These are phyloP conservation scores for Solanum clarkiae DNA, from an alignment of 257 asterid genomes.

Conservation along the genomic window DNA sequence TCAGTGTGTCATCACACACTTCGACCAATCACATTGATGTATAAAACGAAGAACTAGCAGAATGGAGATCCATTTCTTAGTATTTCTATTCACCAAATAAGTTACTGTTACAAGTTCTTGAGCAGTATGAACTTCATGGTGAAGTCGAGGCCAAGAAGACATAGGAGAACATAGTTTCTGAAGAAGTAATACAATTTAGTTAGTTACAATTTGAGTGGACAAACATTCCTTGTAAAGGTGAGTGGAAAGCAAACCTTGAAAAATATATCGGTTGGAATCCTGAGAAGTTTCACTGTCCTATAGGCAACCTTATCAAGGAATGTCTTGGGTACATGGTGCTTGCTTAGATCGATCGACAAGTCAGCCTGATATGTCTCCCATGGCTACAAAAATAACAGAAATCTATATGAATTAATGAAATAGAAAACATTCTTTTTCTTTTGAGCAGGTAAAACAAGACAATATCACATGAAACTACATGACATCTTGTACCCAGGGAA, in stretches of 20 bases:
- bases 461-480: neutral
- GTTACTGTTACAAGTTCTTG: neutral
- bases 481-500: neutral
- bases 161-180: neutral
- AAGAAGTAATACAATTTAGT: neutral
- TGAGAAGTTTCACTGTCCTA: slow-evolving; percentile 68
- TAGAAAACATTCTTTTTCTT: neutral
- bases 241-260: slow-evolving; percentile 38
- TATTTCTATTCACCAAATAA: neutral
- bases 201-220: neutral
- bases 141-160: neutral
- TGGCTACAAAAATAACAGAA: slow-evolving; percentile 40
- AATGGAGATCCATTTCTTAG: neutral
- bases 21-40: neutral
- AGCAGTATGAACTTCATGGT: neutral
- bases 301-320: slow-evolving; percentile 61
- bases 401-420: neutral
- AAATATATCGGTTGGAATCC: slow-evolving; percentile 71
- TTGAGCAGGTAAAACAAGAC: neutral
- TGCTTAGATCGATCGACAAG: slow-evolving; percentile 55
- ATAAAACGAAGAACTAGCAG: neutral
- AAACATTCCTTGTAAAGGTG: neutral
- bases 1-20: neutral
- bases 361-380: slow-evolving; percentile 77
- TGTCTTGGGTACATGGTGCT: slow-evolving; percentile 73